Base-by-base conservation (phyloP, 2,329 filamentous ascomycete genomes). In the Pyricularia pennisetigena region DNA sequence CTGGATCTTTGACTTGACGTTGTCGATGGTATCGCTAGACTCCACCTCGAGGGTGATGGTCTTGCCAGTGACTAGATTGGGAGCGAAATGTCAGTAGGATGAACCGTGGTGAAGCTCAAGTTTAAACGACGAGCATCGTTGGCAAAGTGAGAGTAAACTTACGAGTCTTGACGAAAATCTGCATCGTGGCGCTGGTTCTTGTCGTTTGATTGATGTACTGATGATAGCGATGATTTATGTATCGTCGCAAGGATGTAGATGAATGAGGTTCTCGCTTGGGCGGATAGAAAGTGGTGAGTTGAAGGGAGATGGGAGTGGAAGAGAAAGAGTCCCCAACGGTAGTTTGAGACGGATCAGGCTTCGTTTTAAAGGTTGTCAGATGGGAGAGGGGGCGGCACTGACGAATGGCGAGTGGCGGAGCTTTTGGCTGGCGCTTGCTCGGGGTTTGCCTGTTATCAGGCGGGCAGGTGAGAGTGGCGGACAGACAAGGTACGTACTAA, bases 141-240 rank as follows among this genome's bases (percentile, higher is more conserved):
- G 35, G 72, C 67, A 71, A 72, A 69, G 67, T 72, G 74, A 76
- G 74, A 72, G 12, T 4, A 71, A 75, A 90, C 90, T 86, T 85
- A 93, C 90, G 87, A 75, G 93, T 97, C 90, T 97, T 97, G 76
- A 97, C 94, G 82, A 97, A 97, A 86, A 97, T 97, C 87, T 97
- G 94, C 94, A 97, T 96, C 29, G 80, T 70, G 74, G 69, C 67
- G 71, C 73, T 88, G 23, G 61, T 29, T 64, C 7, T 67, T 24
- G 28, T 3, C 28, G 41, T 24, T 26, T 12, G 32, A 28, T 59
- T 54, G 54, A 68, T 65, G 54, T 70, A 68, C 64, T 70, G 68
- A 65, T 70, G 57, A 61, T 35, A 65, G 14, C 28, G 69, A 70
- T 70, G 69, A 66, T 69, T 69, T 62, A 67, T 66, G 30, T 73